Evolutionary conservation across 2,329 filamentous ascomycete species (phyloP).

Genomic region (Fusarium bulbicola): DNA sequence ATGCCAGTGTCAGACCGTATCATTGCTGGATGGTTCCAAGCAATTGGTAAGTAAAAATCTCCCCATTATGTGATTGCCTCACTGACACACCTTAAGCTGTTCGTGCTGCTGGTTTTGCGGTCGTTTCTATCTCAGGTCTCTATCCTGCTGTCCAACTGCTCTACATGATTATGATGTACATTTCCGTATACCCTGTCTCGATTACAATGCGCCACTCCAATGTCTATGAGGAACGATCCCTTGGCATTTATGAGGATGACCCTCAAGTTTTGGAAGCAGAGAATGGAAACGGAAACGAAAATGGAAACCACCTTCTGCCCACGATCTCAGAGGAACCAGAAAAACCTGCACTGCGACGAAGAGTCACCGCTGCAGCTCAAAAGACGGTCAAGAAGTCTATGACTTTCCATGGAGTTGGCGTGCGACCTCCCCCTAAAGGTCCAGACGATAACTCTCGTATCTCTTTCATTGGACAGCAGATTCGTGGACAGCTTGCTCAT

Average conservation of each 20-base stretch:
- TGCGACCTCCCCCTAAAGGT: conserved; percentile 36
- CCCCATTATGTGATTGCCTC: background rate
- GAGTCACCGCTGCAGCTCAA: conserved; percentile 43
- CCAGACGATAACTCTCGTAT: conserved; percentile 49
- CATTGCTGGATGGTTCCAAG: conserved; percentile 73
- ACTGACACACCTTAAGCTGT: conserved; percentile 55
- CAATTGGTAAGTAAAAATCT: conserved; percentile 54
- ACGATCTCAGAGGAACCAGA: conserved; percentile 43
- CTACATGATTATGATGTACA: conserved; percentile 74
- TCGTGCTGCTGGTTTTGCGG: conserved; percentile 72
- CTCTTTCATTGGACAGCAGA: conserved; percentile 63
- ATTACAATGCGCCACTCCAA: conserved; percentile 75
- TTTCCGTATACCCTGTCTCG: conserved; percentile 69
- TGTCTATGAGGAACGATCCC: conserved; percentile 74
- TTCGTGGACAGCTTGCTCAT: conserved; percentile 71
- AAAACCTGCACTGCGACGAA: conserved; percentile 31
- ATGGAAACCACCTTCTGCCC: conserved; percentile 16
- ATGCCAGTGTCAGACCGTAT: conserved; percentile 64
- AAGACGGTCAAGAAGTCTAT: conserved; percentile 51
- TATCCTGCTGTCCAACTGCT: conserved; percentile 68
- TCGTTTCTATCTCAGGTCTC: conserved; percentile 66
- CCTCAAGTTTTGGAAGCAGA: conserved; percentile 41
- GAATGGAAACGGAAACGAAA: conserved; percentile 1
- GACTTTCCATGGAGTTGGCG: conserved; percentile 57
- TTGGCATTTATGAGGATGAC: conserved; percentile 65